Percentiles rank a stretch among this genome's conserved stretches.
These are phyloP conservation scores for Amphichorda felina DNA, from an alignment of 2,329 filamentous ascomycete genomes.

Conservation along the genomic window DNA sequence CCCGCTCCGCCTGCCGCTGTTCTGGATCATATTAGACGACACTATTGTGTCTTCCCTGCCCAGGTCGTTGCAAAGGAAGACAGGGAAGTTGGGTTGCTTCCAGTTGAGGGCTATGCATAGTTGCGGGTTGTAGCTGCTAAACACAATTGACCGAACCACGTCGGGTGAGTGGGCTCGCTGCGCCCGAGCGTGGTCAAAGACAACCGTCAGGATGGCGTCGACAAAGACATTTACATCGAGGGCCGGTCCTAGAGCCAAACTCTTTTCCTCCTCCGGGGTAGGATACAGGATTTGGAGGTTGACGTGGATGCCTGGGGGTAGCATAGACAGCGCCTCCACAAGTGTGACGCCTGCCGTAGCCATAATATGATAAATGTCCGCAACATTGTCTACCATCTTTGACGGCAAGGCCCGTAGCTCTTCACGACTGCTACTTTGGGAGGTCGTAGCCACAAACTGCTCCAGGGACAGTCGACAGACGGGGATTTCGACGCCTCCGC, in stretches of 20 bases:
- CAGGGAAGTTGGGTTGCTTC: constrained; percentile 98
- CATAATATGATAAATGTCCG: constrained; percentile 59
- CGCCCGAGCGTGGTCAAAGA: constrained; percentile 80
- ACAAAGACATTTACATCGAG: constrained; percentile 78
- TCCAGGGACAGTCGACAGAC: constrained; percentile 66
- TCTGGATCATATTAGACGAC: constrained; percentile 23
- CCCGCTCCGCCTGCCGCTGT: constrained; percentile 60
- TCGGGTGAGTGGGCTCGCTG: constrained; percentile 53
- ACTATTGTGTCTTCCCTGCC: constrained; percentile 44
- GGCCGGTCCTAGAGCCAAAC: constrained; percentile 58
- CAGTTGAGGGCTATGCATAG: constrained; percentile 93
- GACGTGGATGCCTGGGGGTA: constrained; percentile 73
- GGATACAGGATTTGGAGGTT: constrained; percentile 92
- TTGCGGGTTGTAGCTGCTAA: constrained; percentile 83
- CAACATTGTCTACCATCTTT: constrained; percentile 41
- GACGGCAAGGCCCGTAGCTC: constrained; percentile 29
- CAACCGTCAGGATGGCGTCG: constrained; percentile 69
- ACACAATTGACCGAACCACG: constrained; percentile 76
- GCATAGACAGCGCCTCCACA: constrained; percentile 58
- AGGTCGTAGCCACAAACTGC: constrained; percentile 51
- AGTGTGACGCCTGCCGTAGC: constrained; percentile 70
- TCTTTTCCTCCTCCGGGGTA: constrained; percentile 58
- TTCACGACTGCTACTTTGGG: constrained; percentile 25
- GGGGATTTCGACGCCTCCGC: constrained; percentile 68
- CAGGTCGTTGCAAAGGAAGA: constrained; percentile 89